Evolutionary conservation across 768 basidiomycete species (phyloP).

Genomic region (Pisolithus sp.): DNA sequence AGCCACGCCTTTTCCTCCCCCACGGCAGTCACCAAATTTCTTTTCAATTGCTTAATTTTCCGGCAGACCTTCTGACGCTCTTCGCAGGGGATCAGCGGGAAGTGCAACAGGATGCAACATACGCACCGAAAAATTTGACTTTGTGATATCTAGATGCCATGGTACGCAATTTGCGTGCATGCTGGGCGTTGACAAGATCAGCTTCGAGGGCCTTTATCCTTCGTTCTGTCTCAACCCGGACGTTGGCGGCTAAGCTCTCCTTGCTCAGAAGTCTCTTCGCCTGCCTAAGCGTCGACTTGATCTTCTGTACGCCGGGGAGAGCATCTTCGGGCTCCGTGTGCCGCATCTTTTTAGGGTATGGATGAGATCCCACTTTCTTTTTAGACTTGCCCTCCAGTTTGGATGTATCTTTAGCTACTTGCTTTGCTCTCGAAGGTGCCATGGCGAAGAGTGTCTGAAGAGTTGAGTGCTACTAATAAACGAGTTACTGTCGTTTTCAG

Average conservation of each 20-base stretch:
- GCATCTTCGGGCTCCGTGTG: slow-evolving; percentile 11
- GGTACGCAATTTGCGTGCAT: slow-evolving; percentile 59
- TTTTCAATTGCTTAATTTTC: slow-evolving; percentile 66
- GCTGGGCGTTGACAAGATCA: slow-evolving; percentile 62
- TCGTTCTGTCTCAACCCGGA: slow-evolving; percentile 76
- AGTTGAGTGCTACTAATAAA: too few relatives aligned
- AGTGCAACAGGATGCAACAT: background rate
- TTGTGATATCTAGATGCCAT: slow-evolving; percentile 80
- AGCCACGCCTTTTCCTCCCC: slow-evolving; percentile 35
- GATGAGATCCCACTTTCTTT: background rate
- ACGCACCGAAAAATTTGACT: slow-evolving; percentile 88
- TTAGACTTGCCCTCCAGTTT: background rate
- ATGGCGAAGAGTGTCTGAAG: background rate
- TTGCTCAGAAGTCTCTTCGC: slow-evolving; percentile 77
- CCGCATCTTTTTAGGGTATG: slow-evolving; percentile 8
- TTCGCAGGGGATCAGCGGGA: slow-evolving; percentile 22
- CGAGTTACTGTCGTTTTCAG: too few relatives aligned
- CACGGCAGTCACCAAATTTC: slow-evolving; percentile 34
- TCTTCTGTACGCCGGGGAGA: slow-evolving; percentile 70
- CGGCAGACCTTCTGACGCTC: slow-evolving; percentile 85
- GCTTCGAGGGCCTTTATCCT: slow-evolving; percentile 67
- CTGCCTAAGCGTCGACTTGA: slow-evolving; percentile 81
- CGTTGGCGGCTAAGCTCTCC: slow-evolving; percentile 81
- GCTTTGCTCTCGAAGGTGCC: background rate
- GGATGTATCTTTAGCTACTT: background rate